Base-by-base conservation (phyloP, 345 rosid genomes). In the Geranium rotundifolium region DNA sequence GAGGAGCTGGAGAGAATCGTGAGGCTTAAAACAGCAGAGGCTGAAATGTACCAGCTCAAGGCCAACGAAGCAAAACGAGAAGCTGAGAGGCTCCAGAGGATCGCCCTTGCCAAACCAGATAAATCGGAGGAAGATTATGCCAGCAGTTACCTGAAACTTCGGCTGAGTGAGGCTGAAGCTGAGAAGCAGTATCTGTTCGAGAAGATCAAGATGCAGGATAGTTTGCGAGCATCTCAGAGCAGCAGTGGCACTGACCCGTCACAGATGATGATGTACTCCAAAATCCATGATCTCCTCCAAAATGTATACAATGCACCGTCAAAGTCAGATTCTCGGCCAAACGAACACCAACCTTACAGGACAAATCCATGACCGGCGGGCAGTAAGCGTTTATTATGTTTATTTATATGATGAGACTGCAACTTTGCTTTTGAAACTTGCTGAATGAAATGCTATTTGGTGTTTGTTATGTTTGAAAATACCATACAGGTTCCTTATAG, bases 1-100 rank as follows among this genome's bases (percentile, higher is more conserved):
- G 99, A 95, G 56, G 96, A 90, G 70, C 84, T 88, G 0, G 97
- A 95, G 77, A 88, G 73, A 76, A 90, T 95, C 29, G 93, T 88
- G 70, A 85, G 99, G 77, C 91, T 90, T 57, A 95, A 90, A 62
- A 89, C 80, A 71, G 97, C 97, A 15, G 99, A 90, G 77, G 95
- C 99, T 2, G 95, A 95, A 61, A 95, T 95, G 99, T 95, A 88
- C 82, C 99, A 95, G 80, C 73, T 84, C n/a, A 90, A 90, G 75
- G 99, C 99, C 66, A 85, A 82, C 54, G 99, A 84, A 64, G 99
- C 99, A 8, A 93, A 88, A 73, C 76, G 81, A 67, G 97, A 93
- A 63, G 91, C 90, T 5, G 99, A 88, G 73, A 82, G 90, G 79
- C 75, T 90, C 68, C 91, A 90, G 77, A 84, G 95, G 72, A 88